Base-by-base conservation (phyloP, 1,284 basidiomycete species). In the Boletus semigastroideus region DNA sequence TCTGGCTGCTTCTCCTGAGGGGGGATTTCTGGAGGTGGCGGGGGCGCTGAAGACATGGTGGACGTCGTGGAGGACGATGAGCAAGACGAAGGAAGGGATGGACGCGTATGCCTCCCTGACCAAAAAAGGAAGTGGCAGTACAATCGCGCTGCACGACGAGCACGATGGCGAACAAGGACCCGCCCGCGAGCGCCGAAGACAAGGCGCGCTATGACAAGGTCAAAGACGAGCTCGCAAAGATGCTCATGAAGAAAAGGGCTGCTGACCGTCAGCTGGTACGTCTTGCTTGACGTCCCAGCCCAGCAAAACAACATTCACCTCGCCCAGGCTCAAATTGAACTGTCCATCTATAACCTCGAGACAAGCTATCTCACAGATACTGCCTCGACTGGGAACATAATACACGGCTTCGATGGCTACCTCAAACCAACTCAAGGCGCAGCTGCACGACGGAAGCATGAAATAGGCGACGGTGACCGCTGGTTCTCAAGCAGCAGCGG, bases 321-420 rank as follows among this genome's bases (percentile, higher is more conserved):
- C 30, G 48, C 19, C 44, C 49, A 90, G 87, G 83, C 86, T 14
- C 78, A 82, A 58, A 74, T 87, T 47, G 89, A 92, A 68, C 72
- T 81, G 28, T 80, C 87, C 60, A 87, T 92, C 56, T 87, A 87
- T 71, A 82, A 80, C 55, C 75, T 88, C 27, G 89, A 92, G 66
- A 80, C 79, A 12, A 71, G 77, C 1, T 92, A 92, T 68, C 72
- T 92, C 40, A 79, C 80, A 10, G 90, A 92, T 49, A 90, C 89
- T 1, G 79, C 83, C 1, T 84, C 80, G 58, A 87, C 89, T 12
- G 90, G 90, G 19, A 92, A 92, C 60, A 89, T 92, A 53, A 85
- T 92, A 40, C 85, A 86, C 59, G 89, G 89, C 8, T 91, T 91
- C 59, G 89, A 92, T 46, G 82, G 84, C 38, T 92, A 91, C 62